These are phyloP conservation scores for Lipomyces sp. DNA, from an alignment of 805 yeast genomes.

Conservation along the genomic window DNA sequence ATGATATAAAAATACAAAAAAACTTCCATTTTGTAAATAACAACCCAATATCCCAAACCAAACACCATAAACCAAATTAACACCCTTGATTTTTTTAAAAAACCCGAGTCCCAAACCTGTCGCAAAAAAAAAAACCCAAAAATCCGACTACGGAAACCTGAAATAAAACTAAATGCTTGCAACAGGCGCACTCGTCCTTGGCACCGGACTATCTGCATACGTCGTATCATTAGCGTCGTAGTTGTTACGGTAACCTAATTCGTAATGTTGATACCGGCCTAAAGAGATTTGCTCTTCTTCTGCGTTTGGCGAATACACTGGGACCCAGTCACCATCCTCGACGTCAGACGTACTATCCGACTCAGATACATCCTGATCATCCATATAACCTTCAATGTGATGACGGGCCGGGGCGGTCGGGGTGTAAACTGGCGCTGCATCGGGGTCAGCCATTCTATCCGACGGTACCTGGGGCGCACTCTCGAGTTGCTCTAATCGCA, in stretches of 20 bases:
- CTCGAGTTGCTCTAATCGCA: conserved; percentile 16
- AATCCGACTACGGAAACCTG: background rate
- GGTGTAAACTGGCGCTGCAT: conserved; percentile 22
- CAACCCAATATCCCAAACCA: background rate
- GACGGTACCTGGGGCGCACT: conserved; percentile 18
- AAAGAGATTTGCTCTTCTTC: conserved; percentile 29
- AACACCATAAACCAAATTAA: background rate
- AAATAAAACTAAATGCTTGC: background rate
- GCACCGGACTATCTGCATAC: background rate
- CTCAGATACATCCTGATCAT: background rate
- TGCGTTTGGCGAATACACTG: conserved; percentile 29
- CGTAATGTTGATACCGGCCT: conserved; percentile 28
- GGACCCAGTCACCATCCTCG: conserved; percentile 30
- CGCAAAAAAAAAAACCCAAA: background rate
- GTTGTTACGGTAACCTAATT: conserved; percentile 11
- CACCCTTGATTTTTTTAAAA: background rate
- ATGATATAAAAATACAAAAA: background rate
- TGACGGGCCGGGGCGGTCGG: conserved; percentile 24
- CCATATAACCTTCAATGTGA: conserved; percentile 14
- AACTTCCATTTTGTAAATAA: conserved; percentile 7
- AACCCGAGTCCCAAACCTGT: background rate
- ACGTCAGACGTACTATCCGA: background rate
- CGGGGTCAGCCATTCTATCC: background rate
- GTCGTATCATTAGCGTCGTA: conserved; percentile 15
- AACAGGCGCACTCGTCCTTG: background rate